Base-by-base conservation (phyloP, 106 monocot genomes). In the Hemerocallis citrina region DNA sequence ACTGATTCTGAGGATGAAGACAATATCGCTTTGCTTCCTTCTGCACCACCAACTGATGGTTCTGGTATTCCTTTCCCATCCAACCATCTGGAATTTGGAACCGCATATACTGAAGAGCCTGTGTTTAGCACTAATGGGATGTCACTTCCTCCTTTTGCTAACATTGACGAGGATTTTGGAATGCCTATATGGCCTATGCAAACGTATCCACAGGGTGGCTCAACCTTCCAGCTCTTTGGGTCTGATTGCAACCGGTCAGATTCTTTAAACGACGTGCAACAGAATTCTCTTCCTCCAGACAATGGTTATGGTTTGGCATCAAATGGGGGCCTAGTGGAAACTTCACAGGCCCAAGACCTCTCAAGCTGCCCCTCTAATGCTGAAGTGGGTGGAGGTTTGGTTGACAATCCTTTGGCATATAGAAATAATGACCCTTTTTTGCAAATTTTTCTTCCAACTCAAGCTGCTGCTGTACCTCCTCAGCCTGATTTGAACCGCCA, bases 1-100 rank as follows among this genome's bases (percentile, higher is more conserved):
- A 88, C 74, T 62, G 88, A 88, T 39, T 88, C 83, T 59, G 88
- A 88, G 32, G 88, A 88, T 21, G 82, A 87, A n/a, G 86, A 83
- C 13, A 78, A 88, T 42, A n/a, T 57, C 37, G 57, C 49, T 36
- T 70, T 69, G 29, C 58, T 47, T 12, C n/a, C 59, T 12, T 29
- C 62, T 38, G 20, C 57, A 2, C 24, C 40, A 33, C 51, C 60
- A 11, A 22, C 42, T 46, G 59, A 52, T 68, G 42, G 44, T 35
- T 58, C 32, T 43, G 52, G 4, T 3, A 63, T 52, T 47, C 31
- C 67, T 52, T 67, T 63, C 65, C 5, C 63, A 6, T 28, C 20
- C 51, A 56, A 52, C 45, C 78, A 81, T 49, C 32, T 55, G 58
- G 77, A 63, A 32, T 55, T 80, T 70, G 61, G 70, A 55, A 34